These are phyloP conservation scores for Fagopyrum esculentum DNA, from an alignment of 148 eudicot species.

Conservation along the genomic window DNA sequence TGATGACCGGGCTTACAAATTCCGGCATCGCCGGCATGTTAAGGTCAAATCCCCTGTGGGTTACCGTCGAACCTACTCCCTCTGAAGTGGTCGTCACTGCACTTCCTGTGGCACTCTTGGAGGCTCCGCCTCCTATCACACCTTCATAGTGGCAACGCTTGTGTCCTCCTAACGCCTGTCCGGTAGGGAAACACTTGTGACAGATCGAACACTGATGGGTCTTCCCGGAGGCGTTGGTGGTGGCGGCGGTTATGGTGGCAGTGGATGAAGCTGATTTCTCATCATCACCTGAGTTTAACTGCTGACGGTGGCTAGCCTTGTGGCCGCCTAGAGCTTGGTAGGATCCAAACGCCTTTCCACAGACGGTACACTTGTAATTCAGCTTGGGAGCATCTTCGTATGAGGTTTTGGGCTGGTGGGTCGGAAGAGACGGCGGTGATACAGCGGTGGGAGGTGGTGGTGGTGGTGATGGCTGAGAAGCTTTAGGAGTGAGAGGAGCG, in stretches of 20 bases:
- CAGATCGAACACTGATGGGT: constrained; percentile 50
- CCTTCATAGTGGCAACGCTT: constrained; percentile 51
- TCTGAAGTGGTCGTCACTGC: constrained; percentile 19
- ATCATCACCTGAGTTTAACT: constrained; percentile 16
- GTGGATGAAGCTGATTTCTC: constrained; percentile 27
- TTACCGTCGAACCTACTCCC: constrained; percentile 71
- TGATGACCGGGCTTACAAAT: constrained; percentile 5
- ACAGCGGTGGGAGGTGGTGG: constrained; percentile 3
- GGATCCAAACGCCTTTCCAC: constrained; percentile 61
- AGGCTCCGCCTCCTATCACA: constrained; percentile 20
- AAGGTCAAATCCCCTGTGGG: constrained; percentile 59
- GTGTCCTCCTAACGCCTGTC: constrained; percentile 41
- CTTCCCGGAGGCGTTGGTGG: constrained; percentile 27
- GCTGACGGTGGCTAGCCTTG: constrained; percentile 74
- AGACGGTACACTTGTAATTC: constrained; percentile 51
- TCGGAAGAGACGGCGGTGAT: background rate
- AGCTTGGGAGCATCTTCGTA: background rate
- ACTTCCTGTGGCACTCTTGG: constrained; percentile 6
- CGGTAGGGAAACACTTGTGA: constrained; percentile 39
- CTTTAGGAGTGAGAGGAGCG: background rate
- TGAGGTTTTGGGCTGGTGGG: background rate
- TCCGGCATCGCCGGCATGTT: constrained; percentile 50
- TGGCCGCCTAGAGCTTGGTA: constrained; percentile 91
- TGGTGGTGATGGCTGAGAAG: constrained; percentile 13
- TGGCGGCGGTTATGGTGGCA: background rate